phyloP scores from a whole-genome alignment of 805 yeast genomes.

The Saturnispora silvae region DNA sequence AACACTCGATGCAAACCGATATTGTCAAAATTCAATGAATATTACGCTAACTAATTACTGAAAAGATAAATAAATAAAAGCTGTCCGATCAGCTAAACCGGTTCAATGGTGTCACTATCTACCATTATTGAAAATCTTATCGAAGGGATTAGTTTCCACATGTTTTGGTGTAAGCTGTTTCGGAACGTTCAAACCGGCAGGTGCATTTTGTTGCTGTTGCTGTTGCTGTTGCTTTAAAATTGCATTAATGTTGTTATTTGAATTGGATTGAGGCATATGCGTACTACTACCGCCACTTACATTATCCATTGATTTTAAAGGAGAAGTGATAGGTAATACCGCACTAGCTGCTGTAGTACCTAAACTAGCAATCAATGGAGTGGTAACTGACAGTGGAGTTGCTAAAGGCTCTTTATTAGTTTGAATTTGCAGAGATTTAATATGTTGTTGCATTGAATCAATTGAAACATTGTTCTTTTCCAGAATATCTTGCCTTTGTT shows the following conservation, averaged over 20 bases:
- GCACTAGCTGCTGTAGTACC: conserved; percentile 28
- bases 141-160: conserved; percentile 6
- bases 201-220: too few relatives aligned
- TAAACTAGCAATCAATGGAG: conserved; percentile 27
- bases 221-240: neutral
- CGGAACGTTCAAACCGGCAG: neutral
- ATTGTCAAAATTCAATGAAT: too few relatives aligned
- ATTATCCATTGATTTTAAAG: conserved; percentile 13
- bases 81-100: too few relatives aligned
- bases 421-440: conserved; percentile 15
- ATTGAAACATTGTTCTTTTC: conserved; percentile 10
- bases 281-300: neutral
- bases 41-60: too few relatives aligned
- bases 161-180: conserved; percentile 1
- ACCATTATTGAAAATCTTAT: neutral
- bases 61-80: too few relatives aligned
- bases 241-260: neutral
- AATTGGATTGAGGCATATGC: neutral
- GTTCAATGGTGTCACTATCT: too few relatives aligned
- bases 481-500: conserved; percentile 9
- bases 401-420: conserved; percentile 2
- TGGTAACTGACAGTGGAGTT: conserved; percentile 22
- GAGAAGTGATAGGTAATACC: conserved; percentile 24
- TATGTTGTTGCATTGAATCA: conserved; percentile 18
- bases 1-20: too few relatives aligned